Percentiles rank a stretch among this genome's conserved stretches.
Conservation (phyloP, 116 monocot genomes). For the Trichopus zeylanicus region DNA sequence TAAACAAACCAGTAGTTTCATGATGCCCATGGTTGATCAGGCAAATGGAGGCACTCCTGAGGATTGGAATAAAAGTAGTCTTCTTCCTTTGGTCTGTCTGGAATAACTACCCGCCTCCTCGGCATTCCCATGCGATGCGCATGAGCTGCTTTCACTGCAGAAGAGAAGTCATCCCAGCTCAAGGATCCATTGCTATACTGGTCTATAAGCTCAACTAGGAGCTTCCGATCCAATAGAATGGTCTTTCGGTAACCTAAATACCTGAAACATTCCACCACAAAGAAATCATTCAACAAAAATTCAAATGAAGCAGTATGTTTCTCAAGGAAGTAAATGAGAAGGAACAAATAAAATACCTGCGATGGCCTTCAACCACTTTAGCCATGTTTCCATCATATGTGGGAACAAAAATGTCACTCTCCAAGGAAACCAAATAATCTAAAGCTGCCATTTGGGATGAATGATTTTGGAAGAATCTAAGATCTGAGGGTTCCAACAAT, state of each 20-base stretch:
- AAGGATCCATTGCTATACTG: slow-evolving; percentile 45
- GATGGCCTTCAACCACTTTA: slow-evolving; percentile 90
- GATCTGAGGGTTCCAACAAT: slow-evolving; percentile 17
- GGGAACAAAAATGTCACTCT: slow-evolving; percentile 82
- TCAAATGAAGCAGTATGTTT: too few relatives aligned
- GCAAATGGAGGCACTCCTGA: slow-evolving; percentile 48
- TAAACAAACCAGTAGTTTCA: background rate
- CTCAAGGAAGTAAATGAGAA: background rate
- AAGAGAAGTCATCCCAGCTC: slow-evolving; percentile 70
- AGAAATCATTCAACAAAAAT: background rate
- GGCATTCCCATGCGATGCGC: slow-evolving; percentile 58
- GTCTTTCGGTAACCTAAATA: slow-evolving; percentile 67
- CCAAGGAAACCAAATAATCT: slow-evolving; percentile 46
- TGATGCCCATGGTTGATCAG: slow-evolving; percentile 13
- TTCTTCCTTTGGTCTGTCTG: slow-evolving; percentile 81
- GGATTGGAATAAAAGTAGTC: slow-evolving; percentile 94
- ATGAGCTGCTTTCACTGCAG: slow-evolving; percentile 47
- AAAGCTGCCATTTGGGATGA: slow-evolving; percentile 41
- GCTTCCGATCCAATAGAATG: slow-evolving; percentile 54
- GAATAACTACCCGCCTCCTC: slow-evolving; percentile 46
- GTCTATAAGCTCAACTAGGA: slow-evolving; percentile 63
- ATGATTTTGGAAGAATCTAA: slow-evolving; percentile 31
- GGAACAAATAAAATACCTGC: slow-evolving; percentile 38
- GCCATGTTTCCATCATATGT: slow-evolving; percentile 98
- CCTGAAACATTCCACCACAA: slow-evolving; percentile 21